Evolutionary conservation across 495 filamentous ascomycete genomes (phyloP).

Genomic region (Oidiodendron maius): DNA sequence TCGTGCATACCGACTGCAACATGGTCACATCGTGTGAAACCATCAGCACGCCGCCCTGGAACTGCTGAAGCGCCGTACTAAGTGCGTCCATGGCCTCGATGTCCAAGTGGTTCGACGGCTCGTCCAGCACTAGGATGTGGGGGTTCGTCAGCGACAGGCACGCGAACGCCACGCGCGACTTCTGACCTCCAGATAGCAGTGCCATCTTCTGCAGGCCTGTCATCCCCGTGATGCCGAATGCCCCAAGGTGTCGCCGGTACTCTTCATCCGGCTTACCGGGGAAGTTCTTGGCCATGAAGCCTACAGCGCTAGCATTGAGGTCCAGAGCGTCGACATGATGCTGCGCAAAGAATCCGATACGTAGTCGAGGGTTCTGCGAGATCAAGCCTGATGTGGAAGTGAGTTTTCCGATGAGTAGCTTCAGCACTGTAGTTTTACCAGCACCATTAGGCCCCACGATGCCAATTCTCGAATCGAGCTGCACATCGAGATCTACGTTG

Average conservation of each 20-base stretch:
- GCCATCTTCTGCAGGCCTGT: constrained; percentile 97
- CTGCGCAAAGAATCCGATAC: constrained; percentile 95
- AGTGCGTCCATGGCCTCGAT: constrained; percentile 99
- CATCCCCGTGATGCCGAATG: constrained; percentile 97
- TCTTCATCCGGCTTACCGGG: constrained; percentile 92
- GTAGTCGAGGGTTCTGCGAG: constrained; percentile 76
- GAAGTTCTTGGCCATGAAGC: constrained; percentile 91
- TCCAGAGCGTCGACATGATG: constrained; percentile 98
- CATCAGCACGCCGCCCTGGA: constrained; percentile 95
- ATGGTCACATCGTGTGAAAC: constrained; percentile 99
- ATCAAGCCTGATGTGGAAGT: constrained; percentile 73
- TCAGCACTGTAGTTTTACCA: constrained; percentile 95
- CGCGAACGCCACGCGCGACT: constrained; percentile 95
- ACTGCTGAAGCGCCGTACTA: constrained; percentile 71
- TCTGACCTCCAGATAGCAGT: constrained; percentile 92
- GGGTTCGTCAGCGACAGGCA: constrained; percentile 89
- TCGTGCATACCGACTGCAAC: constrained; percentile 91
- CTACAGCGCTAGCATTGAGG: constrained; percentile 78
- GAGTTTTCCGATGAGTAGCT: constrained; percentile 86
- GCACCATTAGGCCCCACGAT: constrained; percentile 99
- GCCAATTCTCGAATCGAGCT: constrained; percentile 95
- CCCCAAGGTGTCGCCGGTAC: constrained; percentile 90
- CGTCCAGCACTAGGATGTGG: constrained; percentile 96
- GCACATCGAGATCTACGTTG: constrained; percentile 91
- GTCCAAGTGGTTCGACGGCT: constrained; percentile 97